A percentile compares a stretch with the other conserved stretches of the same genome.
phyloP scores from a whole-genome alignment of 768 basidiomycete genomes.

The Naganishia vishniacii region DNA sequence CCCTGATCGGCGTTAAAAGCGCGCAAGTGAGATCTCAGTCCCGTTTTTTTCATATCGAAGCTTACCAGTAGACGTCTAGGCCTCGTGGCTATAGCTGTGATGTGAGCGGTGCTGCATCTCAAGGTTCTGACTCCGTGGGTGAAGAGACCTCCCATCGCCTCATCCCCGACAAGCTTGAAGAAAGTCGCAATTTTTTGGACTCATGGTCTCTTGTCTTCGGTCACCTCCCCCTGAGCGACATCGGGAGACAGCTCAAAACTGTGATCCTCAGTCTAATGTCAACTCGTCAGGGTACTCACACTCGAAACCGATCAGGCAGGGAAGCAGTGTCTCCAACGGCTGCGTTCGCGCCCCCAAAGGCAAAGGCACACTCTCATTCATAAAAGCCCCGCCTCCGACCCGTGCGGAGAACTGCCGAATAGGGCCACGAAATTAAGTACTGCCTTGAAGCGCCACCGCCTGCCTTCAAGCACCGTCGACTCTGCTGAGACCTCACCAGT shows the following conservation, averaged over 20 bases:
- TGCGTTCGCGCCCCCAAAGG: constrained; percentile 56
- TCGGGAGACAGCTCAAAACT: background rate
- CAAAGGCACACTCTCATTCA: constrained; percentile 59
- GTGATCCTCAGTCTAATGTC: too few species aligned
- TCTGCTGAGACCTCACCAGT: constrained; percentile 54
- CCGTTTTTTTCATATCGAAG: too few species aligned
- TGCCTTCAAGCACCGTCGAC: too few species aligned
- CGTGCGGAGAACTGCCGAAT: constrained; percentile 70
- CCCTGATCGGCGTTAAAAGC: constrained; percentile 56
- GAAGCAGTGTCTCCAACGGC: constrained; percentile 63
- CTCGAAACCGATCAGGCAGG: constrained; percentile 53
- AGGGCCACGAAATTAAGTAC: too few species aligned
- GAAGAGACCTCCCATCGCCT: constrained; percentile 71
- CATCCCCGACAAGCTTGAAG: constrained; percentile 68
- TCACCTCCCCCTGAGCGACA: constrained; percentile 54
- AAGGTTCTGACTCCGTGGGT: constrained; percentile 74
- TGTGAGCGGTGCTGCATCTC: constrained; percentile 55
- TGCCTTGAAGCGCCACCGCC: too few species aligned
- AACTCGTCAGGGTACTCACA: constrained; percentile 39
- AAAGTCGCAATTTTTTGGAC: constrained; percentile 63
- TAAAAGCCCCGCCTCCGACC: constrained; percentile 71
- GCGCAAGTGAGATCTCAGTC: too few species aligned
- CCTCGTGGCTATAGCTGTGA: constrained; percentile 71
- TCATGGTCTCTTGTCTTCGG: constrained; percentile 22
- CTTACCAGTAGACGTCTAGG: constrained; percentile 79